These are phyloP conservation scores for Sanghuangporus weigelae DNA, from an alignment of 1,284 basidiomycete species.

Conservation along the genomic window DNA sequence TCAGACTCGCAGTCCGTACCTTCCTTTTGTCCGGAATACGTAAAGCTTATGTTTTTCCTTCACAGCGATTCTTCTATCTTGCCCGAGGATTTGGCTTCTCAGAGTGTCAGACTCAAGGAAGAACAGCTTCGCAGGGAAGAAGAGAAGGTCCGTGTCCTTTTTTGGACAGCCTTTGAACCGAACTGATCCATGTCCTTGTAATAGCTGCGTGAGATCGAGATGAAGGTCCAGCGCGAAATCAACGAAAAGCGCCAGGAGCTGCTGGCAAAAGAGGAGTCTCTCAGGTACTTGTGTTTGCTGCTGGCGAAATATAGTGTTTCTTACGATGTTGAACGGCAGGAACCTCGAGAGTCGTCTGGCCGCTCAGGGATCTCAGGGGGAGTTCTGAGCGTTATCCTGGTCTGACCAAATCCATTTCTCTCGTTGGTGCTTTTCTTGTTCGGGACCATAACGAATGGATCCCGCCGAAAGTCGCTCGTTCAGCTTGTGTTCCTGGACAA, in stretches of 20 bases:
- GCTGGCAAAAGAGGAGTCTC: conserved; percentile 87
- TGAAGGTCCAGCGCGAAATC: conserved; percentile 98
- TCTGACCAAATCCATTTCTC: background rate
- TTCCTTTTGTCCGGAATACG: conserved; percentile 14
- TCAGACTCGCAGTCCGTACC: conserved; percentile 69
- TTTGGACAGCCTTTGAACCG: background rate
- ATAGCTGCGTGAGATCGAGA: conserved; percentile 94
- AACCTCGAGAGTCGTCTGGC: conserved; percentile 88
- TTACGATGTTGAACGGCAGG: conserved; percentile 35
- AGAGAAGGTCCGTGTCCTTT: conserved; percentile 64
- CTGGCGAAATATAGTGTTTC: background rate
- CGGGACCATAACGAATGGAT: background rate
- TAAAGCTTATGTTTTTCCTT: conserved; percentile 17
- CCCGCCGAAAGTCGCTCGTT: background rate
- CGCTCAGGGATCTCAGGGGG: conserved; percentile 62
- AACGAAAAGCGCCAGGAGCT: conserved; percentile 98
- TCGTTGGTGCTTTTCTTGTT: conserved; percentile 7
- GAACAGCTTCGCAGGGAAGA: conserved; percentile 97
- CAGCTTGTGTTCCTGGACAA: conserved; percentile 6
- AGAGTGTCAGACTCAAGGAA: conserved; percentile 96
- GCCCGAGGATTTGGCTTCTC: conserved; percentile 94
- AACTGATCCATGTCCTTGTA: conserved; percentile 16
- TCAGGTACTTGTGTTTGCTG: conserved; percentile 46
- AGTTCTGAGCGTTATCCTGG: conserved; percentile 20
- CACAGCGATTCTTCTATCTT: conserved; percentile 80